phyloP scores from a whole-genome alignment of 108 stramenopile genomes.

The Cyclotella choctawhatcheeana region DNA sequence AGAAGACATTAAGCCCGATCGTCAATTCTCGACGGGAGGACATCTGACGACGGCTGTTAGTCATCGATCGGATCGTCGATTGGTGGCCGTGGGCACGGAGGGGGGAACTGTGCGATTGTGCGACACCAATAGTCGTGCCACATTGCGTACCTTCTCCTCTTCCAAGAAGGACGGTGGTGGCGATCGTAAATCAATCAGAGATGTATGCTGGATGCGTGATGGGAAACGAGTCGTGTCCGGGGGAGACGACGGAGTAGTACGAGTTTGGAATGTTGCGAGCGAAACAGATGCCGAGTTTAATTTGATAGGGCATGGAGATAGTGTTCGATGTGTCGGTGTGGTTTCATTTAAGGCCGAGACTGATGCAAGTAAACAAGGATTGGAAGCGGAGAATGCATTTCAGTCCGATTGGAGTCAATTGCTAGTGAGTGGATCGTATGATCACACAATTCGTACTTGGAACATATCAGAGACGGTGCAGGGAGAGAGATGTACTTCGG shows the following conservation, averaged over 20 bases:
- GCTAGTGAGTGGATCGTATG: slow-evolving; percentile 82
- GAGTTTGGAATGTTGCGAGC: slow-evolving; percentile 70
- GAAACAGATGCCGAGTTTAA: slow-evolving; percentile 48
- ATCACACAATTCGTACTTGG: slow-evolving; percentile 89
- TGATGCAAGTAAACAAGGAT: neutral
- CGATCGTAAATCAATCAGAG: slow-evolving; percentile 56
- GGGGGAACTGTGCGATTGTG: slow-evolving; percentile 69
- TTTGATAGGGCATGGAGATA: slow-evolving; percentile 84
- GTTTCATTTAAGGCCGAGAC: slow-evolving; percentile 37
- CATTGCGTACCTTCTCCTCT: slow-evolving; percentile 64
- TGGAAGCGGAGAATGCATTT: slow-evolving; percentile 9
- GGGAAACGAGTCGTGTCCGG: slow-evolving; percentile 67
- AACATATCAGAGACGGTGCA: slow-evolving; percentile 47
- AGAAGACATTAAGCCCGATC: slow-evolving; percentile 59
- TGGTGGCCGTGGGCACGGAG: slow-evolving; percentile 81
- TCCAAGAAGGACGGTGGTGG: slow-evolving; percentile 30
- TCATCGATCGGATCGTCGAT: slow-evolving; percentile 71
- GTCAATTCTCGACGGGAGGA: slow-evolving; percentile 74
- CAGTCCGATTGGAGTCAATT: slow-evolving; percentile 48
- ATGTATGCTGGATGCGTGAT: slow-evolving; percentile 72
- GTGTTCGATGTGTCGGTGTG: slow-evolving; percentile 29
- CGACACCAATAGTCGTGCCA: slow-evolving; percentile 73
- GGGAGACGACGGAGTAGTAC: slow-evolving; percentile 55
- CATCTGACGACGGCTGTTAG: slow-evolving; percentile 61
- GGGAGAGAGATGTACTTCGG: slow-evolving; percentile 62